Conservation (phyloP, 257 asterid species). For the Przewalskia tangutica region DNA sequence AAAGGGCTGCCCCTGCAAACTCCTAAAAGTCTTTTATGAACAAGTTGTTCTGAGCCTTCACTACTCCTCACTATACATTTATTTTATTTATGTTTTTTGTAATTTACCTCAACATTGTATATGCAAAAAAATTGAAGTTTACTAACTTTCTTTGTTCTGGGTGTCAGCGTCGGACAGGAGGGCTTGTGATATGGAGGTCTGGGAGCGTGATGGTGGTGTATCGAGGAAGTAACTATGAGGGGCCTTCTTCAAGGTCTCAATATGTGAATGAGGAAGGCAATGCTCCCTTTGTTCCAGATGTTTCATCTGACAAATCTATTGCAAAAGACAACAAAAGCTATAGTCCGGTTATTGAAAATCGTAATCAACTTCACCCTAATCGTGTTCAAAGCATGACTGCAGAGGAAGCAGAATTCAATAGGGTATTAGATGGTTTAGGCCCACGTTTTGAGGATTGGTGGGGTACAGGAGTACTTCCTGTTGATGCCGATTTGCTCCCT, state of each 20-base stretch:
- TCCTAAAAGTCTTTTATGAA: not conserved
- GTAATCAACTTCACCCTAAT: conserved; percentile 21
- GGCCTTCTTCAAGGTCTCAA: conserved; percentile 53
- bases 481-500: conserved; percentile 96
- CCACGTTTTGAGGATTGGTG: conserved; percentile 99
- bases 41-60: not conserved
- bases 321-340: conserved; percentile 19
- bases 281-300: conserved; percentile 58
- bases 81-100: not conserved
- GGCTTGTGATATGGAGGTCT: conserved; percentile 92
- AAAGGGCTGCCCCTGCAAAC: not conserved
- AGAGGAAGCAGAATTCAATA: conserved; percentile 66
- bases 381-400: conserved; percentile 38
- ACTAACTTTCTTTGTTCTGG: not conserved
- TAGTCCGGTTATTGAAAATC: conserved; percentile 29
- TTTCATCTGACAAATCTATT: conserved; percentile 34
- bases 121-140: not conserved
- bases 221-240: conserved; percentile 83
- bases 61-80: not conserved
- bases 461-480: conserved; percentile 99
- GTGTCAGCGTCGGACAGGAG: conserved; percentile 89
- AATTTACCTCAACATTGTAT: not conserved
- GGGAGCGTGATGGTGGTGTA: conserved; percentile 97
- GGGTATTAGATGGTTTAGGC: conserved; percentile 75
- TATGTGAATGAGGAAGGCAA: conserved; percentile 38